Evolutionary conservation across 1,284 basidiomycete species (phyloP), one percentile per base, ranked within the genome.

Genomic region (Trichosporon sp.): DNA sequence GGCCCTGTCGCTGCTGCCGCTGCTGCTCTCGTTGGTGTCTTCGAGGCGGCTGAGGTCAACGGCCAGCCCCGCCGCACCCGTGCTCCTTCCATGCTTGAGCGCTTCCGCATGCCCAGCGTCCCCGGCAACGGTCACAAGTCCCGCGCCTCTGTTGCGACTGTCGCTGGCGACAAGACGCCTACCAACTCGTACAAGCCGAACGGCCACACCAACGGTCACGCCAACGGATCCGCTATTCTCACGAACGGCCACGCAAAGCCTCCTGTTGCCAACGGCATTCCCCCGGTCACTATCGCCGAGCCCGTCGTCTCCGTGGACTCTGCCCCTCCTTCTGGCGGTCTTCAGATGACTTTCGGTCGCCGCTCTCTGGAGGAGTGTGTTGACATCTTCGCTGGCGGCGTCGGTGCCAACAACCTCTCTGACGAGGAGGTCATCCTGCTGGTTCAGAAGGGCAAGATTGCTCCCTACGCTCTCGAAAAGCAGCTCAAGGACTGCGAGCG

Each of bases 361-460:
- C 85, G 90, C 46, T 82, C 87, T 1, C 80, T 93, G n/a, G 88
- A 90, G 49, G 90, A 93, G 72, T 89, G 90, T 69, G 84, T 92
- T 60, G 86, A 89, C n/a, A 85, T 97, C 61, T 94, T 91, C 71
- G 91, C 92, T 72, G 88, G 89, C 64, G 90, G 89, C 1, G 87
- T 90, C 1, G 79, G 80, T 11, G 70, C 77, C 14, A 75, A 79
- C 64, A 82, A 87, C 70, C 81, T 99, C 70, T 91, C 86, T 58
- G 93, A 99, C 74, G 95, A 99, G 76, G 95, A 99, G 80, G 83
- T 99, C 61, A 88, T 99, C 61, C 69, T 94, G 61, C 84, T 99
- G 31, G 87, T 89, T 9, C 92, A 97, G 81, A 89, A 89, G 71
- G 93, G 94, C 59, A 96, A 95, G 86, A 90, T 99, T 69, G 89